Percentiles rank a stretch among this genome's conserved stretches.
These are phyloP conservation scores for Umbelopsis ramanniana DNA, from an alignment of 192 early-diverging fungal species.

Conservation along the genomic window DNA sequence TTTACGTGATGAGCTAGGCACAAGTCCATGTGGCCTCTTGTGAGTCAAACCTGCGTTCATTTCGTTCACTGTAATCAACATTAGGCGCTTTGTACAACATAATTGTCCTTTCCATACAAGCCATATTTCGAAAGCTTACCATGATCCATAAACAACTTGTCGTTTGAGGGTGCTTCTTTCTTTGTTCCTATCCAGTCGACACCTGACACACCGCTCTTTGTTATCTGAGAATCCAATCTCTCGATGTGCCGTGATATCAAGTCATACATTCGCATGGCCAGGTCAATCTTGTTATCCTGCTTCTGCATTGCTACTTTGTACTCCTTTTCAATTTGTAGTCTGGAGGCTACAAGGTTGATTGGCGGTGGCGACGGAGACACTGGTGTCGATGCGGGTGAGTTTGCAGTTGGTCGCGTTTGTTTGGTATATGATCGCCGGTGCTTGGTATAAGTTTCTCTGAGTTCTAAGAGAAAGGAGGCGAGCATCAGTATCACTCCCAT, in stretches of 20 bases:
- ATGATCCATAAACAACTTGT: constrained; percentile 21
- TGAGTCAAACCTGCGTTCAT: neutral
- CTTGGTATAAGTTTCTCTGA: constrained; percentile 42
- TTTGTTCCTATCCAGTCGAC: constrained; percentile 31
- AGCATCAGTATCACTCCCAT: neutral
- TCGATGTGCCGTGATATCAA: constrained; percentile 49
- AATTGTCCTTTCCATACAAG: neutral
- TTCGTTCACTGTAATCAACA: too few relatives aligned
- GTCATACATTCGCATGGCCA: constrained; percentile 51
- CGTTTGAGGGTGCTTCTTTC: constrained; percentile 1
- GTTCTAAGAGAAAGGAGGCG: constrained; percentile 26
- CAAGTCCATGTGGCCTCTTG: constrained; percentile 16
- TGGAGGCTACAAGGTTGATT: constrained; percentile 15
- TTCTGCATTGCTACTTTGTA: constrained; percentile 52
- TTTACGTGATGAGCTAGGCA: constrained; percentile 8
- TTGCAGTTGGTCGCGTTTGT: constrained; percentile 36
- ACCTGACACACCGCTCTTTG: constrained; percentile 36
- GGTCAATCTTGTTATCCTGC: constrained; percentile 59
- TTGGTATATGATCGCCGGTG: constrained; percentile 49
- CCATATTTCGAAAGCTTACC: neutral
- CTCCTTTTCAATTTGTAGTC: constrained; percentile 45
- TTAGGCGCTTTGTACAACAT: too few relatives aligned
- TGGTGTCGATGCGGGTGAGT: constrained; percentile 34
- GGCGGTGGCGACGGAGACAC: neutral
- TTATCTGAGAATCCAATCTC: constrained; percentile 40